Evolutionary conservation across 805 yeast genomes (phyloP).

Genomic region (Candida krabiensis): DNA sequence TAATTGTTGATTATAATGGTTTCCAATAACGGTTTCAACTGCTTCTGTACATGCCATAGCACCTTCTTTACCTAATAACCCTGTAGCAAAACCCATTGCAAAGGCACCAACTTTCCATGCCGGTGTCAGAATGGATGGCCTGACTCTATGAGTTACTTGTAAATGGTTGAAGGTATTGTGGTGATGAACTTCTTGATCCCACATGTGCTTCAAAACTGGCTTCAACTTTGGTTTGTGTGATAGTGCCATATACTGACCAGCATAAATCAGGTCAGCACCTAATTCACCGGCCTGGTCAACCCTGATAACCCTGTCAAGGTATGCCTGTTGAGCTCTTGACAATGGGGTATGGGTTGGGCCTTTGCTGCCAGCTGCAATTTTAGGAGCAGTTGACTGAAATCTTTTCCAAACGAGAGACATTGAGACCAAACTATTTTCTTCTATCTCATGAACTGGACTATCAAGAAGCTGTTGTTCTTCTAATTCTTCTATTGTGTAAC

Average conservation of each 20-base stretch:
- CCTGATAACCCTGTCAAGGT: conserved; percentile 70
- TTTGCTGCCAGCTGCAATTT: conserved; percentile 3
- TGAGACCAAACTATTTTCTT: background rate
- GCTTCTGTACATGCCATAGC: conserved; percentile 99
- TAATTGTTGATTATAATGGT: conserved; percentile 89
- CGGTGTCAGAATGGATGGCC: conserved; percentile 92
- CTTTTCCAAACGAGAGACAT: conserved; percentile 19
- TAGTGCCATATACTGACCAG: conserved; percentile 83
- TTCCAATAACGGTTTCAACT: conserved; percentile 96
- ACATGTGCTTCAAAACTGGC: conserved; percentile 88
- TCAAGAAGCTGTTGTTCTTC: background rate
- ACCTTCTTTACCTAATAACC: conserved; percentile 84
- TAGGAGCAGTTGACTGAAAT: conserved; percentile 18
- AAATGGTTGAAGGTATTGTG: conserved; percentile 79
- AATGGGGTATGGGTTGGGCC: conserved; percentile 29
- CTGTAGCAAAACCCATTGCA: conserved; percentile 84
- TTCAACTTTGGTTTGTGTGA: conserved; percentile 71
- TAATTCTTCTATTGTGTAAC: no score
- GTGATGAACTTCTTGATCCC: conserved; percentile 96
- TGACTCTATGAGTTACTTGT: conserved; percentile 73
- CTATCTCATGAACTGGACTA: no score
- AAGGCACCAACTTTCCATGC: conserved; percentile 91
- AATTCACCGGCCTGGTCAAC: conserved; percentile 99
- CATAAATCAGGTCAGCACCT: conserved; percentile 91
- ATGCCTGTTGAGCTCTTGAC: conserved; percentile 62